Evolutionary conservation across 768 basidiomycete species (phyloP).

Genomic region (Xanthoconium stramineum): DNA sequence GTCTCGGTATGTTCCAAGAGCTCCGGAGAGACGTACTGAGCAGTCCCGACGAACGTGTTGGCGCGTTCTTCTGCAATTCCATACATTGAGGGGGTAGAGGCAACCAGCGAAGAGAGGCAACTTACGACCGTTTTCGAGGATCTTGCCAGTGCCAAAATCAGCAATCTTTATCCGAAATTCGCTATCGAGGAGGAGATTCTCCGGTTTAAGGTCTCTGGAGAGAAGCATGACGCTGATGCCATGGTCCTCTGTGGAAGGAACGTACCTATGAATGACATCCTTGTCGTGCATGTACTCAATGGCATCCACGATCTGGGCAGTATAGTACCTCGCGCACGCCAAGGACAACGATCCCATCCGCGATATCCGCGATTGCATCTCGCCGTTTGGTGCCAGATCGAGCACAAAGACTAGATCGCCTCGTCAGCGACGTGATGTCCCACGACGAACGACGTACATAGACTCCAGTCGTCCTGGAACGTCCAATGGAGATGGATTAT

Average conservation of each 20-base stretch:
- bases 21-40: constrained; percentile 88
- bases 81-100: constrained; percentile 4
- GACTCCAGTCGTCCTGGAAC: constrained; percentile 79
- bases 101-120: not conserved
- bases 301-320: constrained; percentile 87
- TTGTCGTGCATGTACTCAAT: constrained; percentile 88
- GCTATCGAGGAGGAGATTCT: constrained; percentile 87
- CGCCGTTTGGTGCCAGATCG: constrained; percentile 74
- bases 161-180: constrained; percentile 90
- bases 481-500: constrained; percentile 79
- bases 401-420: constrained; percentile 64
- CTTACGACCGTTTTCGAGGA: constrained; percentile 57
- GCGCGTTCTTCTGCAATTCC: constrained; percentile 45
- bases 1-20: constrained; percentile 72
- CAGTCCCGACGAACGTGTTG: constrained; percentile 84
- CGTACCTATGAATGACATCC: constrained; percentile 82
- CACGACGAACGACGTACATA: constrained; percentile 56
- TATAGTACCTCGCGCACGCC: constrained; percentile 74
- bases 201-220: constrained; percentile 72
- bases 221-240: constrained; percentile 6
- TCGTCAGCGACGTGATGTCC: not conserved
- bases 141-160: constrained; percentile 93
- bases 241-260: constrained; percentile 1
- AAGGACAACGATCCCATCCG: constrained; percentile 85
- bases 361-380: constrained; percentile 69